Base-by-base conservation (phyloP, 805 yeast species). In the Hanseniaspora valbyensis region DNA sequence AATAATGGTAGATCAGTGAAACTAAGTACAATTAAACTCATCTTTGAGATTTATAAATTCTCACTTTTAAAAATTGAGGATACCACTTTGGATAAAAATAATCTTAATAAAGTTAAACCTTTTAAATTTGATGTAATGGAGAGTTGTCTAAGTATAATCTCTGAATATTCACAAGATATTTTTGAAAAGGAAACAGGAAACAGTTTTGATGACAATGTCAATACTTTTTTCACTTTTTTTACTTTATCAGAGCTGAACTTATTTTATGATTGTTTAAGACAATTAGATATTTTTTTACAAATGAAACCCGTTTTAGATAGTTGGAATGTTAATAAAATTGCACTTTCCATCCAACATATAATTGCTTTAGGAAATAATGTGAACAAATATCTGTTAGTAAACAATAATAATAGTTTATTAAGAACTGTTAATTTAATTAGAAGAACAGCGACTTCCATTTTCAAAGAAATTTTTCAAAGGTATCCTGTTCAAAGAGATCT, bases 401-500 rank as follows among this genome's bases (percentile, higher is more conserved):
- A 22, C 21, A 26, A 44, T 19, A 54, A 52, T 26, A 26, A 55
- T 9, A 44, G 52, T 2, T n/a, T 48, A 3, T 58, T 61, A 41
- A 52, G 51, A 24, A 48, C 54, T 43, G 57, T 59, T 55, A 59
- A 58, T 13, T 55, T 54, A 16, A 52, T 64, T 2, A 62, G 58
- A 44, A 25, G 38, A 1, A 40, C 44, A 1, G 53, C 61, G 40
- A 51, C 59, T 7, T 58, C 63, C 10, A 54, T 73, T 33, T 40
- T 67, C 16, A 58, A 61, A 14, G 49, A 66, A 6, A 65, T 78
- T 10, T 78, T 75, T 58, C 57, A 59, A 32, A 60, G 58, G 18
- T 59, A 69, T 44, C 63, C 67, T 1, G 73, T 71, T 37, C 94
- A 86, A 57, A 65, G 83, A 50, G 63, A 64, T 1, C 81, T 80